Percentiles rank a stretch among this genome's conserved stretches.
These are phyloP conservation scores for Yamadazyma trypodendri DNA, from an alignment of 1,139 yeast species.

Conservation along the genomic window DNA sequence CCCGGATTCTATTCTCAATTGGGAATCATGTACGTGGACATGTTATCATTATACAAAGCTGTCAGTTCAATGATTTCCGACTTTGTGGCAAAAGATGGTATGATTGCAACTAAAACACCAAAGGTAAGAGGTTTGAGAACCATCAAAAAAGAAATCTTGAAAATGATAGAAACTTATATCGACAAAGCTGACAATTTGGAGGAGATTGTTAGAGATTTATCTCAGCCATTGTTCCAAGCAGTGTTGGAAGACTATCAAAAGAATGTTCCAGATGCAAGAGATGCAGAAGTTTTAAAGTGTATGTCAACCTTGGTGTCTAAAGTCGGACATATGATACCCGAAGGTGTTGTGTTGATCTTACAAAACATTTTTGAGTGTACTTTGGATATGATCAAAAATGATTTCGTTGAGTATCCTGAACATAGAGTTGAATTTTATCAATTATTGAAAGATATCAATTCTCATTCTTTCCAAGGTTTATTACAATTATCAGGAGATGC, in stretches of 20 bases:
- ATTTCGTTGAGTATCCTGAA: conserved; percentile 95
- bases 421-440: conserved; percentile 96
- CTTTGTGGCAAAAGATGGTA: conserved; percentile 75
- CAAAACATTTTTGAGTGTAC: conserved; percentile 95
- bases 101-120: conserved; percentile 92
- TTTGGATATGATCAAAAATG: conserved; percentile 90
- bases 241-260: conserved; percentile 86
- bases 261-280: conserved; percentile 95
- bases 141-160: conserved; percentile 89
- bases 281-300: conserved; percentile 95
- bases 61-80: conserved; percentile 87
- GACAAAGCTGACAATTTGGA: conserved; percentile 84
- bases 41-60: conserved; percentile 86
- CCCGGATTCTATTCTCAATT: conserved; percentile 89
- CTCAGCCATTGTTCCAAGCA: conserved; percentile 80
- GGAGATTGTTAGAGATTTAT: conserved; percentile 79
- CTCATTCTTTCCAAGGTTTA: conserved; percentile 82
- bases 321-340: conserved; percentile 87
- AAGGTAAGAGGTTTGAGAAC: conserved; percentile 94
- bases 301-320: conserved; percentile 85
- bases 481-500: conserved; percentile 89
- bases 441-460: conserved; percentile 80
- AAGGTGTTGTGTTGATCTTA: conserved; percentile 81
- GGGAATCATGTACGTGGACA: conserved; percentile 81
- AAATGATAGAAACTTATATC: conserved; percentile 84